phyloP scores from a whole-genome alignment of 176 grass and related monocot genomes.

The Rhynchospora breviuscula region DNA sequence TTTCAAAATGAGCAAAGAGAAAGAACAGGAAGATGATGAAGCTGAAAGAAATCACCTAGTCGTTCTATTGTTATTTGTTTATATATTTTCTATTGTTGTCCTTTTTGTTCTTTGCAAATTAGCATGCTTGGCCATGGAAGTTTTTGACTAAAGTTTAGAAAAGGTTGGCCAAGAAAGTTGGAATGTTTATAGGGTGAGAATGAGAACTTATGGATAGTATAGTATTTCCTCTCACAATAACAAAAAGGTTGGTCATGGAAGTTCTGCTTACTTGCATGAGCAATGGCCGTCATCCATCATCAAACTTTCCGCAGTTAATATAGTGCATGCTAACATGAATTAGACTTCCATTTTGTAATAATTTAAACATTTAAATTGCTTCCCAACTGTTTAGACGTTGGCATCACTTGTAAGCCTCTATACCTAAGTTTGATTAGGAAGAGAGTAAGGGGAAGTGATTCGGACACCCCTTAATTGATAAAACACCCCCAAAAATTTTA shows the following conservation, averaged over 20 bases:
- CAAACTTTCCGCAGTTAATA: background rate
- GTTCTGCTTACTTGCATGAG: background rate
- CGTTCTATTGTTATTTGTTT: background rate
- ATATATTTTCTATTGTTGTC: background rate
- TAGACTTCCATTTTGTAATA: background rate
- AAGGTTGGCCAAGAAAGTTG: no score
- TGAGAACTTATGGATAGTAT: no score
- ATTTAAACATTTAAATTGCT: no score
- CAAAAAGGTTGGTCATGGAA: background rate
- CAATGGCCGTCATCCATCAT: background rate
- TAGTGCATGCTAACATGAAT: background rate
- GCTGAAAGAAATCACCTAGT: background rate
- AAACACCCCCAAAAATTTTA: no score
- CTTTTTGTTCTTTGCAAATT: background rate
- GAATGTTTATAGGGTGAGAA: no score
- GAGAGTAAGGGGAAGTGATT: no score
- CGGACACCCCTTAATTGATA: no score
- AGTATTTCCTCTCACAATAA: no score
- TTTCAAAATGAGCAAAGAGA: no score
- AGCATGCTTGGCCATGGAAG: background rate
- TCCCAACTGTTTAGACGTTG: background rate
- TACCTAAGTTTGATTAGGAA: background rate
- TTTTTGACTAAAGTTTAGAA: background rate
- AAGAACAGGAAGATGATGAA: background rate
- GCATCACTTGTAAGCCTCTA: background rate